A percentile compares a stretch with the other conserved stretches of the same genome.
Evolutionary conservation across 306 rosid genomes (phyloP).

Genomic region (Inga laurina): DNA sequence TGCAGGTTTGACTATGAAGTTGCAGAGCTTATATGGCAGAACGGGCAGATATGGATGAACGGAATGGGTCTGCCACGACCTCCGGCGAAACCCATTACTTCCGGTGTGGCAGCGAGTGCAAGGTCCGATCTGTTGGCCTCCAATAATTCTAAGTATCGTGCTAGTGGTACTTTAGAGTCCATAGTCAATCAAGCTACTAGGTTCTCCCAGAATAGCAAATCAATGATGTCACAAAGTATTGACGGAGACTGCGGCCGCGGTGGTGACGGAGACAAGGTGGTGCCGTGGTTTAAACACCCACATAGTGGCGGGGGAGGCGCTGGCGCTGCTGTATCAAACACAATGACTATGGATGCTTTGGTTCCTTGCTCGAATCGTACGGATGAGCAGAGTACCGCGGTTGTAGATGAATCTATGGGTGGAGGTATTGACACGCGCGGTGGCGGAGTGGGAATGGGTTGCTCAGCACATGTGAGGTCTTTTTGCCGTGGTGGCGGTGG

Average conservation of each 20-base stretch:
- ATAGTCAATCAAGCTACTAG: slow-evolving; percentile 79
- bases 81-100: slow-evolving; percentile 28
- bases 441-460: slow-evolving; percentile 21
- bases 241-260: background rate
- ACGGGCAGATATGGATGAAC: slow-evolving; percentile 84
- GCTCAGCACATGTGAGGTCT: slow-evolving; percentile 52
- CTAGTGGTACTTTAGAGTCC: slow-evolving; percentile 82
- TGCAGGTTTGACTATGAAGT: slow-evolving; percentile 79
- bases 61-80: slow-evolving; percentile 68
- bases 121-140: background rate
- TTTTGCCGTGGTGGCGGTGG: slow-evolving; percentile 24
- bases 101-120: background rate
- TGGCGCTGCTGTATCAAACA: slow-evolving; percentile 15
- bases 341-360: slow-evolving; percentile 63
- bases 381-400: slow-evolving; percentile 29
- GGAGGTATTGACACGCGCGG: slow-evolving; percentile 26
- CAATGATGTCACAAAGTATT: background rate
- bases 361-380: slow-evolving; percentile 64
- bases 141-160: slow-evolving; percentile 29
- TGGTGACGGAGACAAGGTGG: slow-evolving; percentile 16
- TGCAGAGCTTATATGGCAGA: slow-evolving; percentile 92
- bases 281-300: slow-evolving; percentile 55
- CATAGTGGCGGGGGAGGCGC: background rate
- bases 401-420: slow-evolving; percentile 24
- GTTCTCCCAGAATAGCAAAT: slow-evolving; percentile 33